Evolutionary conservation across 257 asterid species (phyloP), one percentile per base, ranked within the genome.

Genomic region (Prunella vulgaris): DNA sequence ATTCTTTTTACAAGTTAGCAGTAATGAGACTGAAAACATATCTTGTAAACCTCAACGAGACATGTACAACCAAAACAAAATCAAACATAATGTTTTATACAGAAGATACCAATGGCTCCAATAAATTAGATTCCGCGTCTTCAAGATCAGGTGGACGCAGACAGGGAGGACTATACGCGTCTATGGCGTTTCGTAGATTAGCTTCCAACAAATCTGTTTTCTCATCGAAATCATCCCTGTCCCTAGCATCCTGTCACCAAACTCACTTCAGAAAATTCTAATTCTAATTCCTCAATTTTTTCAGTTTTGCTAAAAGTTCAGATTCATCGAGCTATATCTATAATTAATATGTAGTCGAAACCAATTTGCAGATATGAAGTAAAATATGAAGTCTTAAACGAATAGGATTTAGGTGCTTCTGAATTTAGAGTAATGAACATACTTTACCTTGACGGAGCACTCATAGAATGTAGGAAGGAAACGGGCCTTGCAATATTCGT

Each of bases 151-250:
- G 32, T 8, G 96, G 94, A 40, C 78, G 75, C 60, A 88, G 56
- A 71, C 97, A 93, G 3, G 98, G 98, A 66, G 97, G 98, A 61
- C 82, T 80, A 66, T 90, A 93, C 2, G 97, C 97, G 52, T 80
- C 88, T 1, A 79, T 73, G 5, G 95, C 95, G 24, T 82, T 85
- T 54, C 63, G 79, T 33, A 77, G 32, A 73, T 90, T 80, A 27
- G 79, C 85, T 25, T 83, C 90, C 76, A 85, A 33, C 58, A 75
- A 22, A 17, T 86, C 89, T 9, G 83, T 82, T 70, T 78, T 81
- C 42, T 83, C 86, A 65, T 93, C 96, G 17, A 75, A 78, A 28
- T 93, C 96, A 65, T 93, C 98, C 66, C 86, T 86, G 22, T 79
- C 89, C 83, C 78, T 74, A 0, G 98, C 98, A 57, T 93, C 98